Evolutionary conservation across 2,329 filamentous ascomycete genomes (phyloP), one percentile per base, ranked within the genome.

Genomic region (Zymoseptoria crescenta): DNA sequence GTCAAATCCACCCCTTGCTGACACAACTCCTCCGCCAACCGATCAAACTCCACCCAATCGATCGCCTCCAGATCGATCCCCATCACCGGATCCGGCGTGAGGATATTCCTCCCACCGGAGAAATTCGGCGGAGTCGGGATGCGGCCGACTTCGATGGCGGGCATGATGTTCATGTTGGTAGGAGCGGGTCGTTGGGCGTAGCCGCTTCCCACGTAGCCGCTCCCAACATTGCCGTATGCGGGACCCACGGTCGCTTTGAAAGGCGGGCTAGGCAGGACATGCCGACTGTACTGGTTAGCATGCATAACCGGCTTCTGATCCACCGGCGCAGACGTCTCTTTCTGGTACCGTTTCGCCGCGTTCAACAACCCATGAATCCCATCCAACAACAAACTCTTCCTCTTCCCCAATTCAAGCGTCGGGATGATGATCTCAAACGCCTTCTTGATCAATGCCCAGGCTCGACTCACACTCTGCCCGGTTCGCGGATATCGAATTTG

Each of bases 31-130:
- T 58, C 58, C 19, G 66, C 62, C 48, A 68, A 56, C 13, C 66
- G 64, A 52, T 68, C 66, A 48, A 68, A 68, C 49, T 68, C 65
- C 2, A 59, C 62, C 66, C 66, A 68, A 54, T 68, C 66, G 6
- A 68, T 64, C n/a, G 66, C 62, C 41, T 65, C 62, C 30, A 67
- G 35, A 35, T 67, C 66, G 16, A 67, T 56, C 4, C 56, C 64
- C 3, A 64, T 52, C 24, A 61, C 54, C 9, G 64, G 57, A 51
- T 66, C 65, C 9, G 56, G 55, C 20, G 59, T 59, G n/a, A 49
- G 41, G 19, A 55, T 59, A 30, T 52, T 54, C 45, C 21, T 55
- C 49, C 27, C 58, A 16, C 35, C 35, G 1, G 35, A 45, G 52
- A 55, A 57, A 21, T 48, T 56, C 48, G 48, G 52, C 16, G 59